These are phyloP conservation scores for Termitomyces sp. DNA, from an alignment of 768 basidiomycete species.

Conservation along the genomic window DNA sequence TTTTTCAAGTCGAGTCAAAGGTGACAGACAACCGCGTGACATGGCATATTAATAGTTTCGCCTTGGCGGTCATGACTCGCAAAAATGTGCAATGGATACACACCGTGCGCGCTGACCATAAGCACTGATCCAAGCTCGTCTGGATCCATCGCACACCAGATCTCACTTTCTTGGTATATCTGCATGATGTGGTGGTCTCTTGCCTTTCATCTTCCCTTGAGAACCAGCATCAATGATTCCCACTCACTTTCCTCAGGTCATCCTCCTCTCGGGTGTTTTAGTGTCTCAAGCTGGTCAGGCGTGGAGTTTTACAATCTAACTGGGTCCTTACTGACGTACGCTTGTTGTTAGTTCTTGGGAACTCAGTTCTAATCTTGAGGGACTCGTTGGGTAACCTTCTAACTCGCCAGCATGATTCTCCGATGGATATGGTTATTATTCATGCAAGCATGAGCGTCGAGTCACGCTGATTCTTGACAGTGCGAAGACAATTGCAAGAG, in stretches of 20 bases:
- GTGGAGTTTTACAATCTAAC: neutral
- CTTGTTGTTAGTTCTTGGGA: neutral
- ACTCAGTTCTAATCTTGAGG: neutral
- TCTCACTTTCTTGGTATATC: neutral
- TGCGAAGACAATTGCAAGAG: constrained; percentile 1
- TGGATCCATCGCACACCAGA: neutral
- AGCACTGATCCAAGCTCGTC: neutral
- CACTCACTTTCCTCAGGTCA: neutral
- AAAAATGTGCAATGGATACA: too few species aligned
- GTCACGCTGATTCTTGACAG: constrained; percentile 11
- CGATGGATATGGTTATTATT: neutral
- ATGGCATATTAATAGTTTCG: neutral
- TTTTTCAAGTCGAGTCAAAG: neutral
- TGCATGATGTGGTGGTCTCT: neutral
- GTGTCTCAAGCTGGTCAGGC: neutral
- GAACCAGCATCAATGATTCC: neutral
- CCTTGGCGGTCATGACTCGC: neutral
- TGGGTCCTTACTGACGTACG: neutral
- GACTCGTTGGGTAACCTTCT: neutral
- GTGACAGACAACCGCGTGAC: neutral
- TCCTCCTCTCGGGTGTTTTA: neutral
- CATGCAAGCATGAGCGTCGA: neutral
- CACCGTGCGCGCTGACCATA: too few species aligned
- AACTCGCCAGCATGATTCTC: neutral
- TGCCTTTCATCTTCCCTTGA: neutral